Base-by-base conservation (phyloP, 192 early-diverging fungal genomes). In the Umbelopsis vinacea region DNA sequence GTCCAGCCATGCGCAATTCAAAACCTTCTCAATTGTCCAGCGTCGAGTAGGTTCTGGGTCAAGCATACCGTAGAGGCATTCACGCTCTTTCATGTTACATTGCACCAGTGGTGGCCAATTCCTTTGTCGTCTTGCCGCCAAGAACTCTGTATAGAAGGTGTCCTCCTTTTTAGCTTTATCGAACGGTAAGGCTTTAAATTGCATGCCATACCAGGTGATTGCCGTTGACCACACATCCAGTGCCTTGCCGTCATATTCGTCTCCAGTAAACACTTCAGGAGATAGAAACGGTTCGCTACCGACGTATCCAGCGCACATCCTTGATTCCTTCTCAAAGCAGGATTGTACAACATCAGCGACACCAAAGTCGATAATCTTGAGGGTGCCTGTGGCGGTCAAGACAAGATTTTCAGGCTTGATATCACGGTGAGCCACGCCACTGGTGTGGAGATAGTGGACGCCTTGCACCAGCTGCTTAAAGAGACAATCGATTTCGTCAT, bases 351-450 rank as follows among this genome's bases (percentile, higher is more conserved):
- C 97, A 73, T 95, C 93, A 3, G 93, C 91, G 4, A 97, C 95
- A 23, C 97, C 97, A 86, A 99, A 99, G 83, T 99, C 97, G 6
- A 96, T 95, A 74, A 99, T 95, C 82, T 99, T 99, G 68, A 99
- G 75, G 21, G 87, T 87, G 67, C 91, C 90, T 22, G 86, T 75
- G 4, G 79, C 83, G 73, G 94, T 92, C 74, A 99, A 81, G 10
- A 99, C 84, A 46, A 98, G 71, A 83, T 99, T 99, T 76, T 98
- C 89, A 5, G 91, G 87, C 78, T 91, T 91, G 76, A 92, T 87
- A 68, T 93, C 89, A 67, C 90, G 88, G 83, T 99, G 97, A 55
- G 95, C 95, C 10, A 99, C 95, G 54, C 97, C 97, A 80, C 94
- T 89, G 17, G 84, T 86, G 77, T 99, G 97, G 55, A 99, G 81